These are phyloP conservation scores for Mucor circinelloides DNA, from an alignment of 371 early-diverging fungal genomes.

Conservation along the genomic window DNA sequence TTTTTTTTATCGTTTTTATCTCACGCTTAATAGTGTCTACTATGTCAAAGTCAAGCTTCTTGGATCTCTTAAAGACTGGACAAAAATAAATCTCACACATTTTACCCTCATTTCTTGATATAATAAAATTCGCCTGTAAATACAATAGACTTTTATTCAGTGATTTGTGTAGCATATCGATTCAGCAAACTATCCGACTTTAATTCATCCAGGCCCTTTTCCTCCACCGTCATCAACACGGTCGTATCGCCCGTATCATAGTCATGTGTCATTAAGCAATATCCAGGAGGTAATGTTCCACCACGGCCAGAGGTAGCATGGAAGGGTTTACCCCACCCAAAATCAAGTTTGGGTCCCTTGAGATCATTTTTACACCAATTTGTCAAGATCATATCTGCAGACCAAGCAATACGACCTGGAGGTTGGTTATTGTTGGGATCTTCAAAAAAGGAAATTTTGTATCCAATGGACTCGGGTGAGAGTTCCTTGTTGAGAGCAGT, in stretches of 20 bases:
- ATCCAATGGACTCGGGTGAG: slow-evolving; percentile 37
- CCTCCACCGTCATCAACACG: slow-evolving; percentile 39
- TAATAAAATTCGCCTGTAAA: slow-evolving; percentile 3
- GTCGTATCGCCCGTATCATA: slow-evolving; percentile 27
- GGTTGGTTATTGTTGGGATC: slow-evolving; percentile 6
- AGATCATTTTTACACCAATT: slow-evolving; percentile 52
- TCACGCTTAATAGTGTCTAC: slow-evolving; percentile 47
- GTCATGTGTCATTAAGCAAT: slow-evolving; percentile 36
- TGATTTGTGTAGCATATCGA: slow-evolving; percentile 31
- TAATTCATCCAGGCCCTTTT: slow-evolving; percentile 29
- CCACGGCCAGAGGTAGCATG: slow-evolving; percentile 31
- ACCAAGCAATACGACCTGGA: slow-evolving; percentile 28
- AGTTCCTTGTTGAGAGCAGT: slow-evolving; percentile 23
- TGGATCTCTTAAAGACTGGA: slow-evolving; percentile 65
- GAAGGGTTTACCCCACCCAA: slow-evolving; percentile 52
- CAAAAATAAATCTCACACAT: slow-evolving; percentile 17
- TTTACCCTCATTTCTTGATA: not conserved
- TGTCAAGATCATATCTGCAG: slow-evolving; percentile 42
- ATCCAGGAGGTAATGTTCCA: slow-evolving; percentile 35
- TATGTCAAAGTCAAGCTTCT: slow-evolving; percentile 65
- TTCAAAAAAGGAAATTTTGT: slow-evolving; percentile 43
- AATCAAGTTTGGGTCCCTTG: slow-evolving; percentile 34
- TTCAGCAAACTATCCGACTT: slow-evolving; percentile 35
- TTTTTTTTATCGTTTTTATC: not conserved
- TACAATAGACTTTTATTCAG: not conserved